phyloP scores from a whole-genome alignment of 2,329 filamentous ascomycete species.

The Colletotrichum cereale region DNA sequence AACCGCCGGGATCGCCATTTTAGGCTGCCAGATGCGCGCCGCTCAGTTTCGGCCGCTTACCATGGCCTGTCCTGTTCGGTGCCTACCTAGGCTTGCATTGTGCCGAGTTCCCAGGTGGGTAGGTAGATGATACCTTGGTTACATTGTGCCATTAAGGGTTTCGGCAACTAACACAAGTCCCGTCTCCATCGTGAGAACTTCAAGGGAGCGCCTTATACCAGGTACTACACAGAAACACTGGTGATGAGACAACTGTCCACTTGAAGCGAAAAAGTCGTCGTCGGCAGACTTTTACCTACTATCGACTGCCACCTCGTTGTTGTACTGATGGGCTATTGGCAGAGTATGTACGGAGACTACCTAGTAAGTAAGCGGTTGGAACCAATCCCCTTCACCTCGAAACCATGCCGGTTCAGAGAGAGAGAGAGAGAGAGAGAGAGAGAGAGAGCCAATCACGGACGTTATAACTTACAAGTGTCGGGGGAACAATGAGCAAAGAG shows the following conservation, averaged over 20 bases:
- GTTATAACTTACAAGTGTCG: not conserved
- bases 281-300: not conserved
- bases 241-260: not conserved
- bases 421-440: not conserved
- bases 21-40: slow-evolving; percentile 2
- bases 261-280: not conserved
- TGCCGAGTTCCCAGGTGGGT: not conserved
- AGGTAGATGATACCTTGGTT: too few species aligned
- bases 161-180: not conserved
- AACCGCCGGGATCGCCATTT: slow-evolving; percentile 19
- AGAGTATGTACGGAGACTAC: not conserved
- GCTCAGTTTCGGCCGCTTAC: slow-evolving; percentile 1
- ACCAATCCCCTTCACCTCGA: not conserved
- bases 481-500: slow-evolving; percentile 13
- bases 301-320: not conserved
- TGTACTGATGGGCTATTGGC: too few species aligned
- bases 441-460: slow-evolving; percentile 19
- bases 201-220: not conserved
- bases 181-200: not conserved
- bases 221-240: not conserved
- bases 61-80: not conserved
- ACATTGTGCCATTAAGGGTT: not conserved
- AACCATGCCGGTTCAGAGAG: slow-evolving; percentile 10
- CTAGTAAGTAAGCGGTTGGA: slow-evolving; percentile 18
- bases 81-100: not conserved